Base-by-base conservation (phyloP, 805 yeast genomes). In the Teunomyces kruisii region DNA sequence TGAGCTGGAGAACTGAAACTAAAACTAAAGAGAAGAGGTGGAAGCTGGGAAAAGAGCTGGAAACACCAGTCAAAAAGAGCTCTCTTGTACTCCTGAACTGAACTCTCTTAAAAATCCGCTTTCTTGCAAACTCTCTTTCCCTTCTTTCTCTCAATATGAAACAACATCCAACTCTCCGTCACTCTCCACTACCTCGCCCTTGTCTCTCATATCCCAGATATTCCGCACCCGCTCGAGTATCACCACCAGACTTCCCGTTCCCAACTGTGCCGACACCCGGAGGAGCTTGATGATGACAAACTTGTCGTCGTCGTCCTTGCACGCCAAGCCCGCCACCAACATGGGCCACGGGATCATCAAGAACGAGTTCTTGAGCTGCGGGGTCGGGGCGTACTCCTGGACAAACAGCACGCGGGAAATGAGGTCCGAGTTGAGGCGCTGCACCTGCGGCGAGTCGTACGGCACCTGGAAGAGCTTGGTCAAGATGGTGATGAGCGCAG, bases 261-360 rank as follows among this genome's bases (percentile, higher is more conserved):
- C 62, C 8, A 51, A 36, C 17, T 44, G 44, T 16, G 36, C 47
- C 9, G 57, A 50, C 27, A 37, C 28, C 24, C 42, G 43, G 14
- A 57, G 55, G 22, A 55, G 44, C 32, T 47, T 43, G 17, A 44
- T 45, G 8, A 50, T 50, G 12, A 48, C 13, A 2, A 37, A 31
- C 36, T 44, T 51, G 29, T 57, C 54, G 14, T 43, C 40, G 3
- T 48, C 47, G 5, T 39, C 43, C 15, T 46, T 45, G 50, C 51
- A 53, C 28, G 46, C 55, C 26, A 50, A 31, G 1, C 62, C 62
- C 6, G 58, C 59, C 32, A 57, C 58, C 16, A 50, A 32, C 48
- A 56, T 48, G 1, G 62, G 62, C 62, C 62, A 57, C 26, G 55
- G 62, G 15, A 57, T 43, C 61, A 55, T 55, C 49, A 55, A 37